Evolutionary conservation across 371 early-diverging fungal genomes (phyloP).

Genomic region (Syncephalastrum racemosum): DNA sequence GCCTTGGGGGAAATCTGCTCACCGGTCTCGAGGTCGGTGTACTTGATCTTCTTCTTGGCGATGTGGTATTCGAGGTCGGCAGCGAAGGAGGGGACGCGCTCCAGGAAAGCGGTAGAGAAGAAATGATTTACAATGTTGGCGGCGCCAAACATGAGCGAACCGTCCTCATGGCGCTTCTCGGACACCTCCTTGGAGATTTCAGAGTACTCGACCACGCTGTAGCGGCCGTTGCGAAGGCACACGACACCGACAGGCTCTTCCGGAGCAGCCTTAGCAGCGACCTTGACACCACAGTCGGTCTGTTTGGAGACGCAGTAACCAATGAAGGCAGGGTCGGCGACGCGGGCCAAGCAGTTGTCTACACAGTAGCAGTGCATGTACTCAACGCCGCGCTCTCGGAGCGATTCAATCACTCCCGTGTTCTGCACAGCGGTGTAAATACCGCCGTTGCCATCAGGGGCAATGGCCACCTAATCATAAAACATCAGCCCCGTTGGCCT

Average conservation of each 20-base stretch:
- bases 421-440: slow-evolving; percentile 77
- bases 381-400: slow-evolving; percentile 75
- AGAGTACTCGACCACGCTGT: slow-evolving; percentile 94
- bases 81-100: slow-evolving; percentile 81
- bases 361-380: slow-evolving; percentile 95
- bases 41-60: slow-evolving; percentile 96
- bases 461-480: slow-evolving; percentile 63
- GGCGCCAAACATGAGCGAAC: slow-evolving; percentile 79
- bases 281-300: slow-evolving; percentile 94
- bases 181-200: slow-evolving; percentile 84
- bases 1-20: slow-evolving; percentile 70
- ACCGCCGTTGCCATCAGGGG: slow-evolving; percentile 86
- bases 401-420: slow-evolving; percentile 75
- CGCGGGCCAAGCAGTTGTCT: slow-evolving; percentile 93
- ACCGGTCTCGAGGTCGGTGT: slow-evolving; percentile 79
- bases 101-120: slow-evolving; percentile 90
- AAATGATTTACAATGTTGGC: slow-evolving; percentile 99
- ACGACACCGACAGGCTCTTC: slow-evolving; percentile 95
- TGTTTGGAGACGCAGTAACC: slow-evolving; percentile 83
- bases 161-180: slow-evolving; percentile 62
- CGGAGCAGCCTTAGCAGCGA: slow-evolving; percentile 82
- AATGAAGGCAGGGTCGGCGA: slow-evolving; percentile 92
- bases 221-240: slow-evolving; percentile 79
- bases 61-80: slow-evolving; percentile 89
- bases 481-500: slow-evolving; percentile 43